These are phyloP conservation scores for Malus asiatica DNA, from an alignment of 306 rosid species.

Conservation along the genomic window DNA sequence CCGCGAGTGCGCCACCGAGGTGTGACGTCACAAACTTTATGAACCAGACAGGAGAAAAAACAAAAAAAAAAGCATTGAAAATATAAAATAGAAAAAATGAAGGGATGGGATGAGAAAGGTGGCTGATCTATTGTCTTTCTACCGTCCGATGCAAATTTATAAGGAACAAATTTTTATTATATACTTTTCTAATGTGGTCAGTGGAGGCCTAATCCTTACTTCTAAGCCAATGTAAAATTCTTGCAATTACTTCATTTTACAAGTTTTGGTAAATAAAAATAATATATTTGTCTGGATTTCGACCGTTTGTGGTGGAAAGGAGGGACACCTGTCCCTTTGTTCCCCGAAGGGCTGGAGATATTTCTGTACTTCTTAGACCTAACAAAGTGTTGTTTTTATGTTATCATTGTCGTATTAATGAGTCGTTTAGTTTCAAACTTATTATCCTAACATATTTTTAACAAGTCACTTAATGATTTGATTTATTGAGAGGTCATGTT, in stretches of 20 bases:
- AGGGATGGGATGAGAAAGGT: background rate
- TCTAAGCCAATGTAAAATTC: constrained; percentile 13
- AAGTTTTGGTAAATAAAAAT: background rate
- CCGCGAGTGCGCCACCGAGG: constrained; percentile 2
- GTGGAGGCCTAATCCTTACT: constrained; percentile 1
- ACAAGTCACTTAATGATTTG: accelerated
- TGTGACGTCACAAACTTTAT: background rate
- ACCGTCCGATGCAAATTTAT: constrained; percentile 1
- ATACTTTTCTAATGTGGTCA: background rate
- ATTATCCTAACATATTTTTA: too few species aligned
- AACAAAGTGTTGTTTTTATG: too few species aligned
- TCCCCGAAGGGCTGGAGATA: constrained; percentile 11
- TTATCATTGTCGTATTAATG: too few species aligned
- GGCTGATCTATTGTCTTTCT: background rate
- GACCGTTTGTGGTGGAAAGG: constrained; percentile 31
- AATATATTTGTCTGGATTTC: constrained; percentile 21
- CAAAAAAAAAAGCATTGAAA: background rate
- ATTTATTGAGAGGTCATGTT: too few species aligned
- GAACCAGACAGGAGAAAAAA: background rate
- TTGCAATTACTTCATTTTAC: background rate
- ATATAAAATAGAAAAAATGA: background rate
- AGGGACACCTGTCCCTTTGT: constrained; percentile 5
- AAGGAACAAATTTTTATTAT: background rate
- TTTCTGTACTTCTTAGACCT: background rate
- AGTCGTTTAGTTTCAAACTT: too few species aligned